Base-by-base conservation (phyloP, 106 monocot genomes). In the Allium fistulosum region DNA sequence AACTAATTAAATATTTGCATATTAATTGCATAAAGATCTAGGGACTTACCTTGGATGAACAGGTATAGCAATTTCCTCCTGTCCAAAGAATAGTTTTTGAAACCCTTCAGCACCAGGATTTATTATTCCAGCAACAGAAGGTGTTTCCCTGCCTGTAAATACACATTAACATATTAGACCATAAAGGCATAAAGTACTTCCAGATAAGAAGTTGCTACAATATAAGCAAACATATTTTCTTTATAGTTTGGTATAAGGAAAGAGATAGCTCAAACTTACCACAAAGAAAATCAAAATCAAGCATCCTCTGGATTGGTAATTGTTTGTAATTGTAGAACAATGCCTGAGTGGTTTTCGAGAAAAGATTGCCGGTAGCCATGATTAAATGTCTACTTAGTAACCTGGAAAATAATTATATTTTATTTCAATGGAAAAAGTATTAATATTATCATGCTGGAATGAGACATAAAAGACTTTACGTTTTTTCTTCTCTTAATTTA, bases 41-140 rank as follows among this genome's bases (percentile, higher is more conserved):
- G 10, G 47, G 37, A 53, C 22, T 80, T 55, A 85, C 93, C 74
- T 86, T 26, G 93, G 76, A 74, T 93, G 89, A 65, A 93, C 89
- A 46, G 93, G 93, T 68, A 93, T 93, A 22, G 93, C 93, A 63
- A 93, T 93, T 74, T 93, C 93, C 67, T 93, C 93, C 67, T 93
- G 93, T 56, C 93, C 93, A 73, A 93, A 93, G 69, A 93, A 93
- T 46, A 88, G 77, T 63, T 89, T 93, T 58, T 86, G 88, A 72
- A 93, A 93, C 11, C 89, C 93, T 71, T 93, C 93, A 9, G 93
- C 74, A 53, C 89, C 93, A 53, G 93, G 93, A 75, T 93, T 93
- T 50, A 93, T 93, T 66, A 93, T 89, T 71, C 93, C 93, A 75
- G 93, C 93, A 71, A 93, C 89, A 53, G 88, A 93, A 77, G 93